Percentiles rank a stretch among this genome's conserved stretches.
Evolutionary conservation across 1,284 basidiomycete genomes (phyloP).

Genomic region (Cystobasidium sp.): DNA sequence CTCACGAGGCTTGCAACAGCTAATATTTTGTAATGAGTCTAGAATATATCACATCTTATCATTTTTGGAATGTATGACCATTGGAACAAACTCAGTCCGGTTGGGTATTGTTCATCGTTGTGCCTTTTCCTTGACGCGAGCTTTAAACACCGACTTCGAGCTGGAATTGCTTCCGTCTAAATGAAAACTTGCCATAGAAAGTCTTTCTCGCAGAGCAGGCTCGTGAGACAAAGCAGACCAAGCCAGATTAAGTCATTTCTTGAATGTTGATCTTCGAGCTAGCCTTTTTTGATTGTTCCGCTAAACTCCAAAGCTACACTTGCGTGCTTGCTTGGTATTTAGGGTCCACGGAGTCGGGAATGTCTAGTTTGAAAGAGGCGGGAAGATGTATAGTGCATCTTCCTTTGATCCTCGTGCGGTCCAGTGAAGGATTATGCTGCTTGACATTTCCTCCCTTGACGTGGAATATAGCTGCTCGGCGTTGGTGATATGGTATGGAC

Average conservation of each 20-base stretch:
- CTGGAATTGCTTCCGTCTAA: background rate
- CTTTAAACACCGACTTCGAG: no score
- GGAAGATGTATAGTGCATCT: no score
- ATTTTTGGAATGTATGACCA: constrained; percentile 19
- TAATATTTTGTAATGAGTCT: background rate
- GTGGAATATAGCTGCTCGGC: background rate
- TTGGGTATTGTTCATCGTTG: background rate
- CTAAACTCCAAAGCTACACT: background rate
- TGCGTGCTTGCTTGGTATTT: no score
- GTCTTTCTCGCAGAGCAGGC: no score
- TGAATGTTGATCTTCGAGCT: constrained; percentile 25
- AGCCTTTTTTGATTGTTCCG: background rate
- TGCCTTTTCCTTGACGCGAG: background rate
- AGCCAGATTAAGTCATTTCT: constrained; percentile 29
- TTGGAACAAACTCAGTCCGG: constrained; percentile 35
- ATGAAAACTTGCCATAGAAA: background rate
- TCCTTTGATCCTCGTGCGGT: no score
- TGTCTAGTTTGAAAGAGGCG: background rate
- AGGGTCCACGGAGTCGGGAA: background rate
- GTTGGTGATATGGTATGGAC: background rate
- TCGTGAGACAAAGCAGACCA: constrained; percentile 5
- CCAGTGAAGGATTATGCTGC: no score
- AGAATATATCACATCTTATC: background rate
- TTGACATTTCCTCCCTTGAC: no score
- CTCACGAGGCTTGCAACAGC: background rate